Evolutionary conservation across 2,329 filamentous ascomycete genomes (phyloP).

Genomic region (Microdochium nivale): DNA sequence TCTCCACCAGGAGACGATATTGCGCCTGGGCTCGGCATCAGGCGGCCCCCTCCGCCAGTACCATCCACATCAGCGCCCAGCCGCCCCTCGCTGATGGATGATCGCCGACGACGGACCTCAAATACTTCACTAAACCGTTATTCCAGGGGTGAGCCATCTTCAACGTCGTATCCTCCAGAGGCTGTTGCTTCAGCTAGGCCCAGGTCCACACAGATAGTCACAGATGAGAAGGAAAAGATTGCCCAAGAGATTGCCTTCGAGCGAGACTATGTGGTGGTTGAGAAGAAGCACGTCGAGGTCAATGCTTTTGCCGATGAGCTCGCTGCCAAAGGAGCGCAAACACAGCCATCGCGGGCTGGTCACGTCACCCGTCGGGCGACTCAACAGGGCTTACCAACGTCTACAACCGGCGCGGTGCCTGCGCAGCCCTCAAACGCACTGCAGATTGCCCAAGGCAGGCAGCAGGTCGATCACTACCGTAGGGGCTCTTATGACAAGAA

Average conservation of each 20-base stretch:
- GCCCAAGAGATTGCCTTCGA: constrained; percentile 86
- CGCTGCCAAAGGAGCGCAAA: constrained; percentile 59
- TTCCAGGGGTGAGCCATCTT: constrained; percentile 21
- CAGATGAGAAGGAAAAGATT: constrained; percentile 56
- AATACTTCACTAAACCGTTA: constrained; percentile 27
- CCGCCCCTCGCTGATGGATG: constrained; percentile 26
- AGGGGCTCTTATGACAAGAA: constrained; percentile 71
- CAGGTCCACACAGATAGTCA: constrained; percentile 20
- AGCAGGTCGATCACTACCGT: constrained; percentile 60
- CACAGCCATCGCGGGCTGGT: constrained; percentile 40
- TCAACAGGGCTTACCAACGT: constrained; percentile 63
- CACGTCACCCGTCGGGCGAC: constrained; percentile 68
- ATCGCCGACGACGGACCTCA: constrained; percentile 27
- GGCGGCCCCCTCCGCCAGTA: constrained; percentile 30
- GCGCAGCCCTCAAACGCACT: constrained; percentile 62
- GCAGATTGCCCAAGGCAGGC: constrained; percentile 61
- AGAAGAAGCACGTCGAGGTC: constrained; percentile 91
- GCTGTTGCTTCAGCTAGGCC: constrained; percentile 21
- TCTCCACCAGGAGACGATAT: constrained; percentile 37
- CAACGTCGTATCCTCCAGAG: constrained; percentile 20
- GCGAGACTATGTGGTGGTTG: constrained; percentile 90
- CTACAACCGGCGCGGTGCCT: constrained; percentile 60
- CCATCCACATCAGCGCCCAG: constrained; percentile 41
- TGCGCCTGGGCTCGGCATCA: constrained; percentile 42
- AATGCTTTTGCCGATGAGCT: constrained; percentile 96